Percentiles rank a stretch among this genome's conserved stretches.
These are phyloP conservation scores for Paramecium tetraurelia DNA, from an alignment of 73 alveolate species.

Conservation along the genomic window DNA sequence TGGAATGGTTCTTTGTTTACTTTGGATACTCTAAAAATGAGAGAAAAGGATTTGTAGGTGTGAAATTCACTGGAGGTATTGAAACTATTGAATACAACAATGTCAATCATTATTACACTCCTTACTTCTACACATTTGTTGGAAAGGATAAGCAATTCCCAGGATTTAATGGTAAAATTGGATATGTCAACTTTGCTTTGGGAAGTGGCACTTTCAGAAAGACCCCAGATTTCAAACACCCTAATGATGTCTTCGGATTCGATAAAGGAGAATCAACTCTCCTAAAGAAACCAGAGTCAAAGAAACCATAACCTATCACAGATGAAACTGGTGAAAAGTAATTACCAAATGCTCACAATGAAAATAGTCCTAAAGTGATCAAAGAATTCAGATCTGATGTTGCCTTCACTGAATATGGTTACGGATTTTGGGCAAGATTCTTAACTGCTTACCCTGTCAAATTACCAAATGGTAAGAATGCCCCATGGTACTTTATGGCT, in stretches of 20 bases:
- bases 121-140: background rate
- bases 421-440: conserved; percentile 48
- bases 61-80: background rate
- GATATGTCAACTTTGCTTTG: background rate
- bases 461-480: background rate
- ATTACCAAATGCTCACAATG: background rate
- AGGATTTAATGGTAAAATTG: conserved; percentile 50
- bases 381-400: background rate
- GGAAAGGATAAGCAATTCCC: conserved; percentile 43
- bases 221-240: background rate
- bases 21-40: conserved; percentile 37
- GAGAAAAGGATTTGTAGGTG: conserved; percentile 29
- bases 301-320: background rate
- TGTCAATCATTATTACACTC: conserved; percentile 40
- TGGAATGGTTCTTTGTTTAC: conserved; percentile 45
- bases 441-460: conserved; percentile 33
- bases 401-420: conserved; percentile 3
- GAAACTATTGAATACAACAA: background rate
- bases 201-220: conserved; percentile 42
- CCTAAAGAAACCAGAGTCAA: background rate
- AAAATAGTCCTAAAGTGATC: background rate
- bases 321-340: background rate
- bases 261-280: background rate
- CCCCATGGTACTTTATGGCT: conserved; percentile 41
- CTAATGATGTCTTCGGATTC: conserved; percentile 7